Conservation (phyloP, 2,329 filamentous ascomycete genomes). For the Fusarium sp. region DNA sequence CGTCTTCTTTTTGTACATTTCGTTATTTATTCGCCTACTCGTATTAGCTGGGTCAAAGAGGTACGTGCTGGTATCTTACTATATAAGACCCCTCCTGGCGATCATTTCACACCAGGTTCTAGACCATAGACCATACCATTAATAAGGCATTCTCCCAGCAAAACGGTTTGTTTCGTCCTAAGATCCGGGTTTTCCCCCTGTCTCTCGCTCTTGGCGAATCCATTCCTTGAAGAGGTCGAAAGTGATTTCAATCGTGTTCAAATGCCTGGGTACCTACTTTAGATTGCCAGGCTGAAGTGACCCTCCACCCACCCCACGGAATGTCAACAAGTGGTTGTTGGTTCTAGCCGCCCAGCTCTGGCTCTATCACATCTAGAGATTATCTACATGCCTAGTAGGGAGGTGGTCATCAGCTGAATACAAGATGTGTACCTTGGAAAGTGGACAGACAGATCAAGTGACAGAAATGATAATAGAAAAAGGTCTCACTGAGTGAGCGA, state of each 20-base stretch:
- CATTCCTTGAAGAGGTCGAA: conserved; percentile 9
- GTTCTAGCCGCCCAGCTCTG: conserved; percentile 40
- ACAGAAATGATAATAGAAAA: conserved; percentile 6
- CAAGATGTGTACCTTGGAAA: conserved; percentile 7
- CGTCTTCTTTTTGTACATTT: conserved; percentile 1
- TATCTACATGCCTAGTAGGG: not conserved
- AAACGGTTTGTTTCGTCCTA: conserved; percentile 25
- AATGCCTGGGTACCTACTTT: not conserved
- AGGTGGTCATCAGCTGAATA: conserved; percentile 30
- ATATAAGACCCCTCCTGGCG: conserved; percentile 26
- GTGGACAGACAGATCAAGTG: conserved; percentile 36
- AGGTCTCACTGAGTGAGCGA: conserved; percentile 1
- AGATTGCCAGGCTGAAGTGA: conserved; percentile 8
- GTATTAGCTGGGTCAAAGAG: not conserved
- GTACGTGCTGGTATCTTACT: not conserved
- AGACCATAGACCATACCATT: conserved; percentile 17
- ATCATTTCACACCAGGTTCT: conserved; percentile 27
- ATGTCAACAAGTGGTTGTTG: conserved; percentile 31
- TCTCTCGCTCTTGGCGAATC: conserved; percentile 1
- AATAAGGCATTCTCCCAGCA: conserved; percentile 4
- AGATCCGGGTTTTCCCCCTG: conserved; percentile 12
- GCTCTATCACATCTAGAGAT: conserved; percentile 39
- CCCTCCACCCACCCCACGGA: conserved; percentile 22
- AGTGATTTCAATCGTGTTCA: not conserved
- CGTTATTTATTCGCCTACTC: conserved; percentile 5